Evolutionary conservation across 257 asterid genomes (phyloP), one percentile per base, ranked within the genome.

Genomic region (Plantago ovata): DNA sequence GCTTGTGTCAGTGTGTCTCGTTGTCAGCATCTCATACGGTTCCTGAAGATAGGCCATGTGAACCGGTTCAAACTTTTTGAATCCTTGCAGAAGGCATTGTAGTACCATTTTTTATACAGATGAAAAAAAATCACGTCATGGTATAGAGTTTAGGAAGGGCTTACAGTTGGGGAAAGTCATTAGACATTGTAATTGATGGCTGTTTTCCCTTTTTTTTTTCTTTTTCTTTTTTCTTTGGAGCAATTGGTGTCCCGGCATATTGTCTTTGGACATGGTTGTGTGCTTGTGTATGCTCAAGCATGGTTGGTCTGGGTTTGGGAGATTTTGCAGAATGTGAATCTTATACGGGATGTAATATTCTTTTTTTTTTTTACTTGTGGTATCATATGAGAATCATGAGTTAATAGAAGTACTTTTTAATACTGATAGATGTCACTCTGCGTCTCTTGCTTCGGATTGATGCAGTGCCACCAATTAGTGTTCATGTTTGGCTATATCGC

Each of bases 81-180:
- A 55, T 59, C 58, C 64, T 51, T 60, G 60, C 15, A 67, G 61
- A 56, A 63, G 76, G n/a, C n/a, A n/a, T 72, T 67, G 77, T 74
- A 61, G 81, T 72, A 64, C 69, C 81, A 75, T 76, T 75, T 71
- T 60, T 50, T 60, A 70, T 60, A 67, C 66, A 23, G 40, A 58
- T 13, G 57, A 43, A 69, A 69, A 58, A 54, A 69, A 69, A 55
- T 38, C 49, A 15, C 38, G 49, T 62, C 65, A 54, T 56, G 75
- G 58, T 16, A 53, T 67, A 58, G 56, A 45, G 40, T 40, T 40
- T 45, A n/a, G 33, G 23, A 40, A 28, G 36, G 36, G 36, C 0
- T 28, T 28, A 28, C 36, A 28, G 36, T 28, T 28, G 36, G 36
- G 4, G 36, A 14, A 32, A 36, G 62, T 39, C 20, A n/a, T 19